Percentiles rank a stretch among this genome's conserved stretches.
Evolutionary conservation across 306 rosid genomes (phyloP).

Genomic region (Pyrus pyrifolia): DNA sequence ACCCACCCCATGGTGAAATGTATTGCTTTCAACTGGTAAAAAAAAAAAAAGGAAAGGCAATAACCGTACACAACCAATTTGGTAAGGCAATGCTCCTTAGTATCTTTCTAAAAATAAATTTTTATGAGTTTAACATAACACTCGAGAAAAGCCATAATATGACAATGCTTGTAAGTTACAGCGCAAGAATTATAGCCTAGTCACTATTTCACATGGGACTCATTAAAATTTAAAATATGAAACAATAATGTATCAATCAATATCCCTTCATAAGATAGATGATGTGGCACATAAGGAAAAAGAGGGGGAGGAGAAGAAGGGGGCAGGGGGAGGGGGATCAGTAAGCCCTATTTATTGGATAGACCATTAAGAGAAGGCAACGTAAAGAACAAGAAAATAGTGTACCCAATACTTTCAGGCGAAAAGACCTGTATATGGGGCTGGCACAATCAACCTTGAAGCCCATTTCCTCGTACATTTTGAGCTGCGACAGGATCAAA

Average conservation of each 20-base stretch:
- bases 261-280: neutral
- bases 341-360: no score
- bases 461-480: constrained; percentile 86
- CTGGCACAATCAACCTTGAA: constrained; percentile 76
- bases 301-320: neutral
- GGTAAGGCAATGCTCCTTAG: neutral
- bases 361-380: neutral
- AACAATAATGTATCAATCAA: neutral
- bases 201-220: neutral
- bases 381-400: neutral
- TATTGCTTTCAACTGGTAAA: neutral
- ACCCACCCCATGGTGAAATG: neutral
- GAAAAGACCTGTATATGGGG: constrained; percentile 72
- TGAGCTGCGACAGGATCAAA: constrained; percentile 41
- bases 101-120: neutral
- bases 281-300: neutral
- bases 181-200: neutral
- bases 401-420: constrained; percentile 64
- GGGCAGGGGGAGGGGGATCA: neutral
- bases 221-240: neutral
- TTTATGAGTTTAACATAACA: neutral
- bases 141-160: neutral
- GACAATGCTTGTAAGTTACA: neutral
- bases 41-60: neutral
- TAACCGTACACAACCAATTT: neutral